Evolutionary conservation across 768 basidiomycete genomes (phyloP), one percentile per base, ranked within the genome.

Genomic region (Royoungia palumana): DNA sequence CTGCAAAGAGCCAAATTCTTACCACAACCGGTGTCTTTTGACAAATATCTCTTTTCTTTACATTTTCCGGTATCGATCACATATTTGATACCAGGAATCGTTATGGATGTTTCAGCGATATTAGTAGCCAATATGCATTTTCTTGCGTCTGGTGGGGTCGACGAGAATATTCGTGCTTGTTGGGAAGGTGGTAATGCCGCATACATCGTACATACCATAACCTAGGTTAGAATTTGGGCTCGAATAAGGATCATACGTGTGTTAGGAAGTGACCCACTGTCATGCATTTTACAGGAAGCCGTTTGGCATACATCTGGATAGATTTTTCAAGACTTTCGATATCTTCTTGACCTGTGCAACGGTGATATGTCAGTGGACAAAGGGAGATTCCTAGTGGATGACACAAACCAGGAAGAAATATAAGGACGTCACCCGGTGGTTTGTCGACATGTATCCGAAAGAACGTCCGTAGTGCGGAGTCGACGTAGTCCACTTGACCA

Each of bases 61-160:
- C 87, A 90, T 66, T 94, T 87, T 2, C 96, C 96, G 0, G 92
- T 88, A 69, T 99, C 96, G 34, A 99, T 89, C 7, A 99, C 94
- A 66, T 90, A 98, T 60, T 82, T 87, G 48, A 99, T 85, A 0
- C 94, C 94, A 4, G 94, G 93, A 62, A 99, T 96, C 13, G 96
- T 98, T 64, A 99, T 92, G 12, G 89, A 91, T 0, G 96, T 98
- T 69, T 99, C 96, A 11, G 96, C 96, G 50, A 99, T 94, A 68
- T 98, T 99, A 16, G 96, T 99, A 2, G 96, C 87, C 34, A 99
- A 75, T 54, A 99, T 92, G 69, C 94, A 89, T 69, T 97, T 94
- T 48, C 96, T 81, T 2, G 79, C 81, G 44, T 82, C 77, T 1
- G 79, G 63, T 13, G 87, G 82, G 0, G 89, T 70, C 1, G 81